These are phyloP conservation scores for Myrica gale DNA, from an alignment of 306 rosid genomes.

Conservation along the genomic window DNA sequence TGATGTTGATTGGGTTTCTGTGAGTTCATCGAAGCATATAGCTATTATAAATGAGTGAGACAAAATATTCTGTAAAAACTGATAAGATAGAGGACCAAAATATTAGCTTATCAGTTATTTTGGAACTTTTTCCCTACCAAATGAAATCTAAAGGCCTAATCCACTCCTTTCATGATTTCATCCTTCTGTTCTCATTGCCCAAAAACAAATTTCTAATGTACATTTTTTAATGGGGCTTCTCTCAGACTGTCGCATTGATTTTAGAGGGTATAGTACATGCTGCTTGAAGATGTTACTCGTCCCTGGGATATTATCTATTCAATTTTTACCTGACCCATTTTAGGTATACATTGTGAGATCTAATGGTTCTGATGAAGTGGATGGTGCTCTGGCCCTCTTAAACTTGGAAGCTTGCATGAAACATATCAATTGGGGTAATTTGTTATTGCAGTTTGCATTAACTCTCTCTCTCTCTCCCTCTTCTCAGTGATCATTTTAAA, in stretches of 20 bases:
- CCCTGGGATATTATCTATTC: background rate
- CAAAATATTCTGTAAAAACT: background rate
- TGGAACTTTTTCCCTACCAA: background rate
- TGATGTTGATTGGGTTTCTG: background rate
- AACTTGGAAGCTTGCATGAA: slow-evolving; percentile 25
- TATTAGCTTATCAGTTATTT: background rate
- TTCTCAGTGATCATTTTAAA: background rate
- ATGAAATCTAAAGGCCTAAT: background rate
- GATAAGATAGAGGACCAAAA: background rate
- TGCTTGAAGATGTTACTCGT: background rate
- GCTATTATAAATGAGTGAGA: background rate
- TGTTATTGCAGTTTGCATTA: slow-evolving; percentile 12
- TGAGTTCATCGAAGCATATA: background rate
- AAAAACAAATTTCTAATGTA: background rate
- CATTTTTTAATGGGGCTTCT: background rate
- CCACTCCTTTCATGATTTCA: background rate
- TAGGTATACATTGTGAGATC: slow-evolving; percentile 62
- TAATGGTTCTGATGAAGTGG: slow-evolving; percentile 37
- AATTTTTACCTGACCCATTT: slow-evolving; percentile 5
- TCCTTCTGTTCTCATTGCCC: background rate
- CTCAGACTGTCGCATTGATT: background rate
- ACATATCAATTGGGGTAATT: slow-evolving; percentile 25
- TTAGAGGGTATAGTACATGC: background rate
- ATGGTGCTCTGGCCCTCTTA: slow-evolving; percentile 44
- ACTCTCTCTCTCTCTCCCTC: background rate